Evolutionary conservation across 306 rosid species (phyloP), one percentile per base, ranked within the genome.

Genomic region (Boehmeria nivea): DNA sequence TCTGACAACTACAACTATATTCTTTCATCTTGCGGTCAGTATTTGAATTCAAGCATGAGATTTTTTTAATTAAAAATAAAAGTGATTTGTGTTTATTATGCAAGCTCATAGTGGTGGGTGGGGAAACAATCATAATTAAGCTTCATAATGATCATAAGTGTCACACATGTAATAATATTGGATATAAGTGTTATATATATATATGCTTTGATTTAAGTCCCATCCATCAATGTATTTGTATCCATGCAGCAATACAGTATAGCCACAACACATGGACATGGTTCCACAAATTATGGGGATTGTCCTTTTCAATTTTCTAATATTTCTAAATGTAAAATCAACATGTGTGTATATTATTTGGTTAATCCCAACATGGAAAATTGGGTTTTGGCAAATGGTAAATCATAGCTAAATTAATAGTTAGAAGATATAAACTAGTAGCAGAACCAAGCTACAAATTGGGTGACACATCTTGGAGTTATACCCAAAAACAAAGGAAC

Each of bases 71-170:
- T 31, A 4, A 31, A 4, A 34, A 46, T 14, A 25, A 51, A 49
- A 34, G 26, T 33, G 14, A 28, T 44, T 60, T 21, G 3, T 45
- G 28, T 33, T 23, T 22, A 24, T 21, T 48, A 49, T 61, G 66
- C 66, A 48, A 31, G 16, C 59, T 61, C 3, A 17, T 49, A 24
- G 33, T 45, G 51, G 53, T 50, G 46, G 60, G 65, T n/a, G 9
- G 36, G 9, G 39, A 26, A 33, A 38, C 17, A 14, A 60, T 28
- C 36, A 43, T 55, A 20, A 43, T 68, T 51, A 60, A 43, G 42
- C 8, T 51, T 44, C 53, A 23, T 25, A 2, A 53, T 44, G 38
- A 43, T 51, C 24, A 51, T 31, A 33, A 54, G 36, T 43, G 66
- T 18, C 62, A 59, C 33, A 33, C 28, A 51, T 31, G 33, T 20